phyloP scores from a whole-genome alignment of 441 rosid genomes.

The Pelargonium citronellum region DNA sequence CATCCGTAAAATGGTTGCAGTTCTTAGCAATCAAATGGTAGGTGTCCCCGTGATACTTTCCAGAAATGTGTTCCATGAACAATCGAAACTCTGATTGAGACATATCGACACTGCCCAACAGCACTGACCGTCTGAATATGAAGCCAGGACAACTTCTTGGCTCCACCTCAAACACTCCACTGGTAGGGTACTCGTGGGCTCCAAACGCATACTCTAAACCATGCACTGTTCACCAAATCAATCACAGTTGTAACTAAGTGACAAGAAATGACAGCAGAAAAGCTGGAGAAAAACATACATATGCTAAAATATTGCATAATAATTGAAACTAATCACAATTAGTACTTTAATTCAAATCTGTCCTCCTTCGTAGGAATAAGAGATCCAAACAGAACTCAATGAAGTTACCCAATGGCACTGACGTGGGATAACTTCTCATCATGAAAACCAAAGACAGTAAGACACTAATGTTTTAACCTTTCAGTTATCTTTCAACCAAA shows the following conservation, averaged over 20 bases:
- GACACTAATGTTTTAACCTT: neutral
- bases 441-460: too few relatives aligned
- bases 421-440: too few relatives aligned
- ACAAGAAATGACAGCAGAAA: neutral
- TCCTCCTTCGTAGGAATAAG: too few relatives aligned
- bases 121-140: conserved; percentile 71
- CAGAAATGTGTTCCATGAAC: conserved; percentile 78
- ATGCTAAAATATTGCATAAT: too few relatives aligned
- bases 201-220: conserved; percentile 89
- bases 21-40: conserved; percentile 96
- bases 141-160: conserved; percentile 93
- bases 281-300: neutral
- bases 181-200: conserved; percentile 76
- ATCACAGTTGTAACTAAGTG: conserved; percentile 18
- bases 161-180: conserved; percentile 92
- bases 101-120: conserved; percentile 64
- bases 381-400: too few relatives aligned
- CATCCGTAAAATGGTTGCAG: conserved; percentile 93
- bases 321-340: too few relatives aligned
- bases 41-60: conserved; percentile 72
- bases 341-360: too few relatives aligned
- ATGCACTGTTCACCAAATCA: conserved; percentile 46
- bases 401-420: too few relatives aligned
- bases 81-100: conserved; percentile 61
- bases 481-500: neutral